Evolutionary conservation across 768 basidiomycete species (phyloP).

Genomic region (Lentinula sp.): DNA sequence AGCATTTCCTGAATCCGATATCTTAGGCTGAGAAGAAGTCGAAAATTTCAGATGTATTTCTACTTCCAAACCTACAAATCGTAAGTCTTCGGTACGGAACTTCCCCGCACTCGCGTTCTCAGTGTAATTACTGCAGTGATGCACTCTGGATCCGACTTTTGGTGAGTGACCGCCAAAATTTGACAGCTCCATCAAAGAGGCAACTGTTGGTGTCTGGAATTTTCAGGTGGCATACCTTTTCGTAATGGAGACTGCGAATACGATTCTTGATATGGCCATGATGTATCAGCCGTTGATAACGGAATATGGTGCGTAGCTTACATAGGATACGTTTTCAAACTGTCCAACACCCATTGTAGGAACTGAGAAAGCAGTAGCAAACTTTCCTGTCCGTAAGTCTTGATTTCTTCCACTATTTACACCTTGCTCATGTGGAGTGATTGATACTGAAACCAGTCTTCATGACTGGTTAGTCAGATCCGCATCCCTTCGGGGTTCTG

Average conservation of each 20-base stretch:
- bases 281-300: constrained; percentile 41
- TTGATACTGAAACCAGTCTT: constrained; percentile 15
- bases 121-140: constrained; percentile 23
- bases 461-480: constrained; percentile 14
- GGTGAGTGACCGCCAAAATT: constrained; percentile 15
- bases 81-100: not conserved
- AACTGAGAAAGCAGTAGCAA: constrained; percentile 22
- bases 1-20: not conserved
- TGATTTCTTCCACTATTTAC: not conserved
- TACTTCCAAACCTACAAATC: constrained; percentile 1
- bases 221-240: constrained; percentile 36
- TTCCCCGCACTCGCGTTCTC: not conserved
- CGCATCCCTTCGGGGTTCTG: constrained; percentile 12
- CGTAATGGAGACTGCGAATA: constrained; percentile 36
- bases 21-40: not conserved
- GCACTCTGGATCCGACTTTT: constrained; percentile 33
- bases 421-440: too few relatives aligned
- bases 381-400: constrained; percentile 20
- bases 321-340: not conserved
- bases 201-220: not conserved
- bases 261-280: constrained; percentile 36
- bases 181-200: not conserved
- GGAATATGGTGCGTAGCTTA: constrained; percentile 27
- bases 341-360: constrained; percentile 15
- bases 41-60: not conserved